Evolutionary conservation across 2,329 filamentous ascomycete genomes (phyloP).

Genomic region (Catunica adiposa): DNA sequence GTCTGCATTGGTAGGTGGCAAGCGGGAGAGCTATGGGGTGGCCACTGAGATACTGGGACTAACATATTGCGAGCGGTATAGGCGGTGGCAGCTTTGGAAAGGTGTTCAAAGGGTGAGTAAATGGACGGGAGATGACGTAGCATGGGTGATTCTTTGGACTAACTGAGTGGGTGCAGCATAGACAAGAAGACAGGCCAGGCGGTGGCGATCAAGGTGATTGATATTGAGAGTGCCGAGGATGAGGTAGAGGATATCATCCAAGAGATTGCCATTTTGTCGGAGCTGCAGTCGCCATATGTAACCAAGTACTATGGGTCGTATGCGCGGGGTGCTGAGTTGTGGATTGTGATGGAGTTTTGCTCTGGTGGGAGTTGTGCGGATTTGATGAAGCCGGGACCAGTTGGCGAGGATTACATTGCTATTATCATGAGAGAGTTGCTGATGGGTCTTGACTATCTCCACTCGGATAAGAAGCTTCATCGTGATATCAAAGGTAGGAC

Average conservation of each 20-base stretch:
- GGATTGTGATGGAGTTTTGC: conserved; percentile 99
- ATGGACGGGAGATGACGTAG: too few relatives aligned
- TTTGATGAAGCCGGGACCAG: conserved; percentile 80
- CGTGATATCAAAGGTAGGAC: conserved; percentile 79
- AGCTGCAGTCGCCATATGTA: conserved; percentile 88
- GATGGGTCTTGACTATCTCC: conserved; percentile 79
- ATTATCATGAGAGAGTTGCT: conserved; percentile 87
- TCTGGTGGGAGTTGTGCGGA: conserved; percentile 92
- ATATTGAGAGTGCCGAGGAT: conserved; percentile 97
- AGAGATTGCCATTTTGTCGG: conserved; percentile 92
- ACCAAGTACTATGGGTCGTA: conserved; percentile 97
- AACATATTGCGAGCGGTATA: conserved; percentile 21
- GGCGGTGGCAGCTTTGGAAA: conserved; percentile 96
- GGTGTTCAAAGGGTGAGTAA: conserved; percentile 80
- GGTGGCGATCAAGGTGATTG: conserved; percentile 96
- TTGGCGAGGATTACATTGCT: conserved; percentile 89
- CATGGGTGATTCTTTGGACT: neutral
- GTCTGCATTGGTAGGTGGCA: conserved; percentile 59
- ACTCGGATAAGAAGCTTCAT: conserved; percentile 90
- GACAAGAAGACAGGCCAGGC: conserved; percentile 86
- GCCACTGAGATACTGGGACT: too few relatives aligned
- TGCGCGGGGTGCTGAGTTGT: conserved; percentile 85
- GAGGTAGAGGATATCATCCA: conserved; percentile 99
- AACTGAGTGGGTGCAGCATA: conserved; percentile 39
- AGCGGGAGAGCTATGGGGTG: neutral